Percentiles rank a stretch among this genome's conserved stretches.
phyloP scores from a whole-genome alignment of 495 filamentous ascomycete genomes.

The Xylaria longipes region DNA sequence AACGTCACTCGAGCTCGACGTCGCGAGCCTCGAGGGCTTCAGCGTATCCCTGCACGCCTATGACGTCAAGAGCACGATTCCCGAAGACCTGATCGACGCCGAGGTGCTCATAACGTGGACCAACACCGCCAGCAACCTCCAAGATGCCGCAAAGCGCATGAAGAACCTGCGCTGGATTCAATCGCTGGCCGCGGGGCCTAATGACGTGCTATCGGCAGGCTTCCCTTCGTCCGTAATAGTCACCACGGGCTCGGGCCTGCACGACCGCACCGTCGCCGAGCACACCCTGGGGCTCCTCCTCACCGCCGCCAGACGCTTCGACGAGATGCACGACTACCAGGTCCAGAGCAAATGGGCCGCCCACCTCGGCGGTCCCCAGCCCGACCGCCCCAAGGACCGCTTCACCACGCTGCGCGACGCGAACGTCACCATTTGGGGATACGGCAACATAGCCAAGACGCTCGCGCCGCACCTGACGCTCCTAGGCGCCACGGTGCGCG shows the following conservation, averaged over 20 bases:
- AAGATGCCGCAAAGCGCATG: conserved; percentile 55
- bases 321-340: conserved; percentile 66
- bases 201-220: conserved; percentile 64
- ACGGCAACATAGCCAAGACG: conserved; percentile 84
- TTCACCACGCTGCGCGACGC: conserved; percentile 64
- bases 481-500: conserved; percentile 54
- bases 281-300: conserved; percentile 62
- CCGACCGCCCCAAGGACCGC: conserved; percentile 50
- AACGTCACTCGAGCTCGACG: conserved; percentile 60
- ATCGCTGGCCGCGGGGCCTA: conserved; percentile 65
- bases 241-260: conserved; percentile 65
- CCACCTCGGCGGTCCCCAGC: conserved; percentile 63
- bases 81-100: conserved; percentile 59
- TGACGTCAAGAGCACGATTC: conserved; percentile 59
- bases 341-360: conserved; percentile 58
- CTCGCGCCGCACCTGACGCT: conserved; percentile 72
- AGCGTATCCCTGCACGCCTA: conserved; percentile 58
- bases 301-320: conserved; percentile 56
- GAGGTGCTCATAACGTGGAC: conserved; percentile 63
- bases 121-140: conserved; percentile 60
- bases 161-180: conserved; percentile 66
- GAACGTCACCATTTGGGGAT: conserved; percentile 69
- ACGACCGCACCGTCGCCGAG: conserved; percentile 67
- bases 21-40: conserved; percentile 59
- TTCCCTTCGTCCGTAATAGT: conserved; percentile 53